Evolutionary conservation across 2,329 filamentous ascomycete genomes (phyloP), one percentile per base, ranked within the genome.

Genomic region (Nemania sp.): DNA sequence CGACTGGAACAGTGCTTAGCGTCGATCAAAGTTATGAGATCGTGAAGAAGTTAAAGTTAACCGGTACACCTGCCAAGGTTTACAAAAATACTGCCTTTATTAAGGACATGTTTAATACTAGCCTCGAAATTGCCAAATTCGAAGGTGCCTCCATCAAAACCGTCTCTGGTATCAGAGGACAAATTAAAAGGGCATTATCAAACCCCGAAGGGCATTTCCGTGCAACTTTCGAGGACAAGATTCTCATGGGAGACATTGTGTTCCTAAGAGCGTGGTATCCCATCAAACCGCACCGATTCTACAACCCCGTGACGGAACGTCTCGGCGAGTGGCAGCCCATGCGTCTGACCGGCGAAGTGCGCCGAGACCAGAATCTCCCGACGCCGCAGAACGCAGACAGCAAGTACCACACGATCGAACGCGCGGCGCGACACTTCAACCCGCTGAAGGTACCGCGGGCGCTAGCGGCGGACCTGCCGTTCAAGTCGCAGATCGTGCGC

Each of bases 31-130:
- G 92, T 47, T 94, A 93, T 2, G 96, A 99, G 79, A 98, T 99
- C 72, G 96, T 99, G 80, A 99, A 99, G 88, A 99, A 99, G 86
- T 90, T 99, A 77, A 99, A 99, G 81, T 88, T 99, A 56, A 98
- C 94, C 0, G 96, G 96, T 68, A 87, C 89, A 55, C 94, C 96
- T 1, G 97, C 96, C 26, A 73, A 73, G 49, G 56, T 73, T 10
- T 73, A 72, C 89, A 97, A 97, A 82, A 99, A 99, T 84, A 99
- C 96, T 0, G 94, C 96, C 45, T 99, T 99, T 79, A 94, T 99
- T 83, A 97, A 96, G 80, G 93, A 97, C 82, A 99, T 99, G 70
- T 99, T 99, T 86, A 94, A 89, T 78, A 91, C 92, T 0, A 87
- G 93, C 0, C 89, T 99, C 49, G 96, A 99, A 79, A 96, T 99